These are phyloP conservation scores for Saussurea involucrata DNA, from an alignment of 129 eudicot genomes.

Conservation along the genomic window DNA sequence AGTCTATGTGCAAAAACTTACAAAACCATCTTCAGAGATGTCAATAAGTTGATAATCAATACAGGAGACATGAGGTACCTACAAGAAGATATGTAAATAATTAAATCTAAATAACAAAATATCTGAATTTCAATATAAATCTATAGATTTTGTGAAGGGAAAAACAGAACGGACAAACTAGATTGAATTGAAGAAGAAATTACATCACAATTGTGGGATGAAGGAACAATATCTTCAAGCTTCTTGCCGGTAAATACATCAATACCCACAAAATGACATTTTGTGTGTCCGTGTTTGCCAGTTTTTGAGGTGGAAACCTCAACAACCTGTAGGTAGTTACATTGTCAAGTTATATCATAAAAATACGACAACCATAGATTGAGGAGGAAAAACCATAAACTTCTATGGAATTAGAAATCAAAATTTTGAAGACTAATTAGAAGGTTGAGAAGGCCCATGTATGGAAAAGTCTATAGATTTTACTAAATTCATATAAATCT, in stretches of 20 bases:
- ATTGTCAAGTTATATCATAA: not conserved
- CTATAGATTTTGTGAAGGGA: not conserved
- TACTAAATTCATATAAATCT: not conserved
- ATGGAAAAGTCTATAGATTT: not conserved
- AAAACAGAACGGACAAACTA: not conserved
- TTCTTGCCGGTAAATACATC: constrained; percentile 49
- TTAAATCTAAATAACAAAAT: not conserved
- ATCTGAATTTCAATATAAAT: not conserved
- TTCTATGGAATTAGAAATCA: not conserved
- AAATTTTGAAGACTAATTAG: not conserved
- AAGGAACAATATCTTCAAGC: constrained; percentile 56
- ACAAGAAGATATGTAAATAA: not conserved
- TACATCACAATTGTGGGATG: constrained; percentile 63
- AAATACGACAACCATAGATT: not conserved
- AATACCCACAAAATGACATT: constrained; percentile 55
- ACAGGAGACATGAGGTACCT: constrained; percentile 55
- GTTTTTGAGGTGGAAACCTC: constrained; percentile 59
- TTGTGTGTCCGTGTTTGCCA: constrained; percentile 61
- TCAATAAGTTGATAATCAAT: constrained; percentile 54
- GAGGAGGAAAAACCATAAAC: not conserved
- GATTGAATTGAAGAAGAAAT: not conserved
- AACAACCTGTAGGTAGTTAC: constrained; percentile 38
- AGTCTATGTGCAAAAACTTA: constrained; percentile 22
- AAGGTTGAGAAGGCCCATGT: not conserved
- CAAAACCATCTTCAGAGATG: constrained; percentile 57